Conservation (phyloP, 169 alveolate species). For the Plasmodium gaboni region DNA sequence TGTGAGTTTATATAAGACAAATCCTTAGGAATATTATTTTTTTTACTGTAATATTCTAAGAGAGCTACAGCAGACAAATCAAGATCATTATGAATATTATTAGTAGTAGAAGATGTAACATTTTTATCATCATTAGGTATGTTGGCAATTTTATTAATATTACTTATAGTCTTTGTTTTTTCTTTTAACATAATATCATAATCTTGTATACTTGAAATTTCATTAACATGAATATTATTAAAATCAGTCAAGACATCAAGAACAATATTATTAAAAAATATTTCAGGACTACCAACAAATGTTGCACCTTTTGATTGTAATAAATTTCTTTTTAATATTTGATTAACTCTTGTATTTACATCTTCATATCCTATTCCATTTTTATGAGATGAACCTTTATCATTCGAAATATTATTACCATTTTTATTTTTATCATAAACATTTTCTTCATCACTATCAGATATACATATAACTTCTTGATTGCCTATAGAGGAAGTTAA, state of each 20-base stretch:
- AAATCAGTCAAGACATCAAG: constrained; percentile 49
- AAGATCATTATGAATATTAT: constrained; percentile 10
- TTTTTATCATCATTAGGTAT: background rate
- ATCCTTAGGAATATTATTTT: constrained; percentile 12
- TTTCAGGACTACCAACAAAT: constrained; percentile 7
- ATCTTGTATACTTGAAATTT: background rate
- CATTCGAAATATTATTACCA: constrained; percentile 10
- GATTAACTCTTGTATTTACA: constrained; percentile 9
- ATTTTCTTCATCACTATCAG: constrained; percentile 68
- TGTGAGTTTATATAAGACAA: constrained; percentile 15
- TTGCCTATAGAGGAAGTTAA: constrained; percentile 10
- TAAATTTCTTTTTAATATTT: constrained; percentile 34
- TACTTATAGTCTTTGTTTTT: background rate
- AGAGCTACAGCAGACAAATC: constrained; percentile 8
- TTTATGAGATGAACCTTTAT: constrained; percentile 10
- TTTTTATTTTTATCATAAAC: background rate
- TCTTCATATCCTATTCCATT: constrained; percentile 16
- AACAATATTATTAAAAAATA: constrained; percentile 39
- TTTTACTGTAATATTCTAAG: constrained; percentile 18
- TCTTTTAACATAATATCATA: constrained; percentile 5
- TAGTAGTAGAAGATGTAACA: background rate
- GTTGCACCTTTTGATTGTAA: constrained; percentile 11
- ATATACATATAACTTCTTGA: constrained; percentile 67
- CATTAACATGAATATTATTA: constrained; percentile 29
- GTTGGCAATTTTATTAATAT: background rate